phyloP scores from a whole-genome alignment of 2,329 filamentous ascomycete genomes.

The Ramularia endophylla region DNA sequence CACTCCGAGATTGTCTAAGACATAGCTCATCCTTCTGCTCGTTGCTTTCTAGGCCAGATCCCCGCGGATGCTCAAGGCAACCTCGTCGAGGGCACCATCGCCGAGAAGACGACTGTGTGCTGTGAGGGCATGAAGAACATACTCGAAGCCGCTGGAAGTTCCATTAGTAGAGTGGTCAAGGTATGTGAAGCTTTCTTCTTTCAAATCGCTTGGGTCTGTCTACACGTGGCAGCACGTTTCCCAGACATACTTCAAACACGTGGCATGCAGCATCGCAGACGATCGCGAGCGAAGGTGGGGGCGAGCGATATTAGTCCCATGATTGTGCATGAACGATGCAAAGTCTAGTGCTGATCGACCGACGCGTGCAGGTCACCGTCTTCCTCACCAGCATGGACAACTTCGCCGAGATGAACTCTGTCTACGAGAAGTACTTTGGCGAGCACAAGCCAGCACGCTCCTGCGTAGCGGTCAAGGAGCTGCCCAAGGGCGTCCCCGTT shows the following conservation, averaged over 20 bases:
- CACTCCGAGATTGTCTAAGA: no score
- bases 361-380: conserved; percentile 47
- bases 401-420: conserved; percentile 75
- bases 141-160: conserved; percentile 72
- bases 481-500: conserved; percentile 79
- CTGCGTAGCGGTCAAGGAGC: conserved; percentile 83
- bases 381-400: conserved; percentile 89
- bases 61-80: conserved; percentile 59
- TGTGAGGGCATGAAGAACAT: conserved; percentile 80
- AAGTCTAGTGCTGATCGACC: conserved; percentile 6
- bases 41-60: no score
- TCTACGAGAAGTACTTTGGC: conserved; percentile 73
- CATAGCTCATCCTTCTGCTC: no score
- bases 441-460: conserved; percentile 77
- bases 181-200: conserved; percentile 36
- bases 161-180: conserved; percentile 78
- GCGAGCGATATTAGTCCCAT: background rate
- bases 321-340: background rate
- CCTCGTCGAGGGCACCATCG: conserved; percentile 58
- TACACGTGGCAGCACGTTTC: background rate
- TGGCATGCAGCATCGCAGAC: background rate
- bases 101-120: conserved; percentile 63
- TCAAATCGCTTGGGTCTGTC: background rate
- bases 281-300: conserved; percentile 1
- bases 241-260: background rate